Evolutionary conservation across 139 green algal species (phyloP), one percentile per base, ranked within the genome.

Genomic region (Ostreobium quekettii): DNA sequence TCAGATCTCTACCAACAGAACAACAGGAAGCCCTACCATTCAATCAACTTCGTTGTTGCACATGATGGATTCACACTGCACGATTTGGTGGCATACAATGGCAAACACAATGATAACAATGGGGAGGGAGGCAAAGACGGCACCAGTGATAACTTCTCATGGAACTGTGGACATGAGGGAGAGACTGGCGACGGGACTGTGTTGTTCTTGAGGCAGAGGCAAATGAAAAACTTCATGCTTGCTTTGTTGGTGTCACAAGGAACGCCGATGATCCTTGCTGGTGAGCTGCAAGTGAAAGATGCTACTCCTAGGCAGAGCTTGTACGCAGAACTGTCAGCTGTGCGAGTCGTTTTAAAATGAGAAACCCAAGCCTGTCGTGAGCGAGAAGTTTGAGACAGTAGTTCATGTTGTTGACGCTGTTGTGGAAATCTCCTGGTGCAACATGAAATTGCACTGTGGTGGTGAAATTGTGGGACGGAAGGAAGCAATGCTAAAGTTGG

Each of bases 161-260:
- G 94, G 94, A 99, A 99, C 77, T 98, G 93, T 76, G 94, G 94
- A 6, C 78, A 71, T 5, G 93, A 99, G 78, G 94, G 93, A 2
- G 56, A 80, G 15, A 95, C 87, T 1, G 74, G 78, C 36, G 82
- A 96, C 69, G 47, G 61, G 8, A 80, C 66, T 39, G 75, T 97
- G 11, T 49, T 69, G 5, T 69, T 72, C 29, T 72, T 96, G 75
- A 78, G 89, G 5, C 64, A 83, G 59, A 78, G 79, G 37, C 93
- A 99, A 84, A 91, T 95, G 87, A 85, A 85, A 74, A 99, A 99
- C 85, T 80, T 90, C 49, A 78, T 91, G 56, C 38, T 96, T 36
- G 84, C 83, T 5, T 80, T 98, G 3, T 86, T 98, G 81, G 19
- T 96, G 22, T 85, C 86, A 0, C 82, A 92, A 73, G 93, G 93